Percentiles rank a stretch among this genome's conserved stretches.
phyloP scores from a whole-genome alignment of 2,329 filamentous ascomycete genomes.

The Cyphellophora attinorum region DNA sequence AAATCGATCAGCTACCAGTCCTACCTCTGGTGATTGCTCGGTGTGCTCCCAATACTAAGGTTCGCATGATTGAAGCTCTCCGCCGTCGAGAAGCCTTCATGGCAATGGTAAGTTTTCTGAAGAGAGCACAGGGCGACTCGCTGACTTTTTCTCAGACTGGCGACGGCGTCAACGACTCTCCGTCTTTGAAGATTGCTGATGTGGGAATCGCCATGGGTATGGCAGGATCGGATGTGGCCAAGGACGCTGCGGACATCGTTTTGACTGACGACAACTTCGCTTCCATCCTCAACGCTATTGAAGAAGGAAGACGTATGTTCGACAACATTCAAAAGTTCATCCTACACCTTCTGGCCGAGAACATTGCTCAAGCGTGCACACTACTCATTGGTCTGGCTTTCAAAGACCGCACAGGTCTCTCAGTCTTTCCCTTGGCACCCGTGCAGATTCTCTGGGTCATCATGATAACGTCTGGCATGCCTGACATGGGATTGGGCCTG shows the following conservation, averaged over 20 bases:
- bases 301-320: slow-evolving; percentile 76
- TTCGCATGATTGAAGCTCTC: slow-evolving; percentile 68
- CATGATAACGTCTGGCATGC: slow-evolving; percentile 80
- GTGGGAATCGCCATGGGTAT: slow-evolving; percentile 82
- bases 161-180: slow-evolving; percentile 80
- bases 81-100: slow-evolving; percentile 57
- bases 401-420: slow-evolving; percentile 60
- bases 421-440: slow-evolving; percentile 77
- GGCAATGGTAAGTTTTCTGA: slow-evolving; percentile 50
- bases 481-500: slow-evolving; percentile 78
- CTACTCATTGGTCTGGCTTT: slow-evolving; percentile 74
- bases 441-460: slow-evolving; percentile 91
- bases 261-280: slow-evolving; percentile 79
- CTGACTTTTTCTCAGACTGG: slow-evolving; percentile 44
- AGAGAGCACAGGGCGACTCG: background rate
- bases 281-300: slow-evolving; percentile 72
- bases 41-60: slow-evolving; percentile 57
- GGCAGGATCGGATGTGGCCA: slow-evolving; percentile 75
- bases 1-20: slow-evolving; percentile 51
- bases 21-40: slow-evolving; percentile 50
- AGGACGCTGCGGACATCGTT: slow-evolving; percentile 56
- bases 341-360: slow-evolving; percentile 67
- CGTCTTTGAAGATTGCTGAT: slow-evolving; percentile 69
- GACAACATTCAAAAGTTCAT: slow-evolving; percentile 88
- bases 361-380: slow-evolving; percentile 74